Evolutionary conservation across 768 basidiomycete genomes (phyloP).

Genomic region (Leccinum fibrillosum): DNA sequence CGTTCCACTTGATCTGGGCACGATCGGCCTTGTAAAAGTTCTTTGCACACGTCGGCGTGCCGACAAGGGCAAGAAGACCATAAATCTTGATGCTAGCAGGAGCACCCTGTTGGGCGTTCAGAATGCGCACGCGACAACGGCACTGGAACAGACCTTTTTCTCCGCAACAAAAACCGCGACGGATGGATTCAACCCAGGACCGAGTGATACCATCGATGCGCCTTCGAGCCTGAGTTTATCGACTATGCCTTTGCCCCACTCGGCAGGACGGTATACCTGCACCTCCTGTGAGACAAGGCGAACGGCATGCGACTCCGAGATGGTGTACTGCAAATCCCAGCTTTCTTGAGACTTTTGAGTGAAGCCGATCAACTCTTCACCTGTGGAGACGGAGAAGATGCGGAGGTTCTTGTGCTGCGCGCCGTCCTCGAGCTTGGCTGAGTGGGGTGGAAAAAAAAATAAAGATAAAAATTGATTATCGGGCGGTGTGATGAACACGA

Average conservation of each 20-base stretch:
- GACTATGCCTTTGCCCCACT: conserved; percentile 74
- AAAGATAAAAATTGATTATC: conserved; percentile 11
- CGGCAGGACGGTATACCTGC: conserved; percentile 78
- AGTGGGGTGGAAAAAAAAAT: conserved; percentile 1
- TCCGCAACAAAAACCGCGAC: conserved; percentile 93
- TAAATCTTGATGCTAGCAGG: conserved; percentile 88
- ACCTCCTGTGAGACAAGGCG: conserved; percentile 78
- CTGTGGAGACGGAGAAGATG: conserved; percentile 82
- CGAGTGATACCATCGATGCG: conserved; percentile 70
- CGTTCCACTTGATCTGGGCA: conserved; percentile 94
- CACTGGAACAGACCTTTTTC: conserved; percentile 63
- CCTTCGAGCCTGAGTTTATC: conserved; percentile 85
- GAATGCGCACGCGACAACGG: not conserved
- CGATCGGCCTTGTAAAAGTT: conserved; percentile 96
- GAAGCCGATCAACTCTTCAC: conserved; percentile 84
- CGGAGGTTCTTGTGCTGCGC: conserved; percentile 91
- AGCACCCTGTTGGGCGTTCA: conserved; percentile 52
- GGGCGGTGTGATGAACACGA: conserved; percentile 20
- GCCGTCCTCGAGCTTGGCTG: conserved; percentile 86
- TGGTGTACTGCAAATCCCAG: conserved; percentile 91
- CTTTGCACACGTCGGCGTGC: conserved; percentile 79
- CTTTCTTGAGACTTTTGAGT: conserved; percentile 88
- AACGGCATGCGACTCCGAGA: conserved; percentile 83
- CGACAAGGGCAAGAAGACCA: conserved; percentile 58
- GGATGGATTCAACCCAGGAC: conserved; percentile 81